Evolutionary conservation across 1,284 basidiomycete genomes (phyloP), one percentile per base, ranked within the genome.

Genomic region (Pseudozyma tsukubaensis): DNA sequence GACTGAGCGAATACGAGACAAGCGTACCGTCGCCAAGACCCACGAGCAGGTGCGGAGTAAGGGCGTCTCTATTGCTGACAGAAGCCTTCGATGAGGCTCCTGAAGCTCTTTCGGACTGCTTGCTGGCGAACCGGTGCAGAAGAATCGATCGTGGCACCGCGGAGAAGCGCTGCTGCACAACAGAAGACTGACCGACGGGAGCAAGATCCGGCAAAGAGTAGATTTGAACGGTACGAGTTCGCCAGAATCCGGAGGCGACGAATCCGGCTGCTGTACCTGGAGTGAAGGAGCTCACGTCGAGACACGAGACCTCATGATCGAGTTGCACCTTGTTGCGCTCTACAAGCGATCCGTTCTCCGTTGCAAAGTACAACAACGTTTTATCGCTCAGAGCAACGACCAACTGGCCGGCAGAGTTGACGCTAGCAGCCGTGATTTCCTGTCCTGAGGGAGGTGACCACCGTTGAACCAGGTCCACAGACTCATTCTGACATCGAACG

Each of bases 11-110:
- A 72, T 90, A 91, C 6, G 89, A 87, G 3, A 90, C 87, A n/a
- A 96, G 87, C 4, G 89, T 89, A 1, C 95, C 95, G 83, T 97
- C 90, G 6, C 89, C 89, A 5, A 95, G 86, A 0, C 94, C 94
- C 10, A 90, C 89, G 19, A 97, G 86, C 6, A 97, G 87, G 70
- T 91, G 88, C 0, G 67, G 58, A 10, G 40, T 47, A 14, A 52
- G 35, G 19, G 71, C 50, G 29, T 66, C 59, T 45, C 57, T 59
- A 19, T 59, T 67, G 59, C 55, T 39, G 49, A 59, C 24, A 37
- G 52, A 59, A 12, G 49, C 44, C 32, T 49, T 57, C 1, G 60
- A 18, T 34, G 62, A 48, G 1, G 13, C 16, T 9, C 32, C n/a
- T 1, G 45, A 16, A 8, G 9, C 29, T n/a, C 10, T 32, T 8